Evolutionary conservation across 2,329 filamentous ascomycete species (phyloP).

Genomic region (Fusarium virguliforme): DNA sequence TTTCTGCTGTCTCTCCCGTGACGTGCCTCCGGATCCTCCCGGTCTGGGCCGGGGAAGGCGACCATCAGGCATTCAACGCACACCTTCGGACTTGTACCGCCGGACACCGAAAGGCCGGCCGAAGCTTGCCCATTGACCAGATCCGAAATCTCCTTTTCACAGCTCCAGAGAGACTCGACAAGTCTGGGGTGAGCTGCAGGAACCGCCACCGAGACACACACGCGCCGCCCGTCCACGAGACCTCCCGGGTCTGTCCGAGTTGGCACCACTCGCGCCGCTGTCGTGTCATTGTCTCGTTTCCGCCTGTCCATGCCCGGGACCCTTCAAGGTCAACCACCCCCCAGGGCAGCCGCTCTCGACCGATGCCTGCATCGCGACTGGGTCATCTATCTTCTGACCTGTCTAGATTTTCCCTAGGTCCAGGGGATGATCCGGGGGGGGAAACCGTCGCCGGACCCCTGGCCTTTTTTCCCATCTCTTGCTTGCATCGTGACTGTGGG

Average conservation of each 20-base stretch:
- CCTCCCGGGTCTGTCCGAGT: slow-evolving; percentile 50
- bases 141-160: slow-evolving; percentile 33
- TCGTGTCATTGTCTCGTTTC: slow-evolving; percentile 43
- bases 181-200: slow-evolving; percentile 49
- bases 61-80: slow-evolving; percentile 34
- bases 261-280: slow-evolving; percentile 48
- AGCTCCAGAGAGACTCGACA: slow-evolving; percentile 11
- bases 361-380: slow-evolving; percentile 48
- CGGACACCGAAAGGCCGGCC: slow-evolving; percentile 42
- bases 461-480: slow-evolving; percentile 16
- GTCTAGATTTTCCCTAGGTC: slow-evolving; percentile 27
- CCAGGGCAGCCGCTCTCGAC: slow-evolving; percentile 38
- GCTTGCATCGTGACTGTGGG: slow-evolving; percentile 39
- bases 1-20: slow-evolving; percentile 33
- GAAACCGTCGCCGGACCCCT: slow-evolving; percentile 1
- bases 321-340: slow-evolving; percentile 24
- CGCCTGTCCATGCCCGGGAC: slow-evolving; percentile 23
- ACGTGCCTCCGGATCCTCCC: slow-evolving; percentile 49
- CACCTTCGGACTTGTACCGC: slow-evolving; percentile 11
- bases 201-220: slow-evolving; percentile 45
- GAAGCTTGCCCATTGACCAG: slow-evolving; percentile 30
- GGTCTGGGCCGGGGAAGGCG: slow-evolving; percentile 28
- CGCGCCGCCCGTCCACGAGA: slow-evolving; percentile 45
- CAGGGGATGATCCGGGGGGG: slow-evolving; percentile 7
- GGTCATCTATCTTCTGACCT: slow-evolving; percentile 38